Base-by-base conservation (phyloP, 768 basidiomycete genomes). In the Ephemerocybe angulata region DNA sequence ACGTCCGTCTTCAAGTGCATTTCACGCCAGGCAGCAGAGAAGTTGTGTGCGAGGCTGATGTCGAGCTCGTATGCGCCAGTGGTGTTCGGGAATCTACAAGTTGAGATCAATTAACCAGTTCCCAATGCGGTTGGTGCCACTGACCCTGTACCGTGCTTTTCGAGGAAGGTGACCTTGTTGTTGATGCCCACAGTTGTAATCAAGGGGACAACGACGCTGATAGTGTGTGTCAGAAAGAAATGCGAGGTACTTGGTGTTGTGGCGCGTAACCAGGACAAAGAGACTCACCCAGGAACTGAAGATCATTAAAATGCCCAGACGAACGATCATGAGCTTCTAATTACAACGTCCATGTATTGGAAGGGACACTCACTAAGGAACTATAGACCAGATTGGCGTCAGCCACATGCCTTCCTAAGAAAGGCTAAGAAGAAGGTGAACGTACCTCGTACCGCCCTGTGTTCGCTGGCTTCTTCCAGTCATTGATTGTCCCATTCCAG, bases 51-150 rank as follows among this genome's bases (percentile, higher is more conserved):
- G 30, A 90, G 71, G 27, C 76, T 83, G 37, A 84, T 66, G 62
- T 90, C 89, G 24, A 92, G 73, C 59, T 92, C 90, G 58, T 89
- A 90, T 1, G 87, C 88, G 8, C 88, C 89, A 15, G 90, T 89
- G 3, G 85, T 77, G 66, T 89, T 89, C 3, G 64, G 55, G 53
- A 74, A 83, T 31, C 81, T 80, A 53, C 12, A 43, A 13, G 29
- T 28, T 24, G 38, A 35, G 21, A 17, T 35, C 38, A n/a, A 41
- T 4, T n/a, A 19, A 19, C 15, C 15, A 25, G 22, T 42, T 25
- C 43, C 28, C 7, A 15, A 47, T 8, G 7, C 17, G 27, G 25
- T 15, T 40, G 46, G 43, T 27, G 27, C 4, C 21, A 56, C 74
- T 25, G 63, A 80, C 79, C 77, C 77, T 24, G 88, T 89, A 8